Conservation (phyloP, 371 early-diverging fungal genomes). For the Syncephalastrum racemosum region DNA sequence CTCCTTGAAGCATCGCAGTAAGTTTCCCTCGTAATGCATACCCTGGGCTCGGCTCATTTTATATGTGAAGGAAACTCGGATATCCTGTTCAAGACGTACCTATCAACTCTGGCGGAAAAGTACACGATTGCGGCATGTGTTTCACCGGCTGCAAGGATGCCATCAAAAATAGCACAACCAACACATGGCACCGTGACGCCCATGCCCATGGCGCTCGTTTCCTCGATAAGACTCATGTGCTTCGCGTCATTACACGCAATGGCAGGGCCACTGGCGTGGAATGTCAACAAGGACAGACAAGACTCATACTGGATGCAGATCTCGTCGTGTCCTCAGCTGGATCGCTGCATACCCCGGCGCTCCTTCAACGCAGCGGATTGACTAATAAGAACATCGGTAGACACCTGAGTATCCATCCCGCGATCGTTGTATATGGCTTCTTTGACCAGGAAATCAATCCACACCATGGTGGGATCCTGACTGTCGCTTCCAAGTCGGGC, state of each 20-base stretch:
- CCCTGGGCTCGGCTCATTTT: slow-evolving; percentile 1
- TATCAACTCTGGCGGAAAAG: slow-evolving; percentile 56
- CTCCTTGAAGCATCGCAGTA: slow-evolving; percentile 65
- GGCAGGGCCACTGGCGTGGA: slow-evolving; percentile 55
- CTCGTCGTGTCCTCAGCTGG: slow-evolving; percentile 65
- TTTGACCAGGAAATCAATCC: slow-evolving; percentile 50
- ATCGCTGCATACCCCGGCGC: slow-evolving; percentile 61
- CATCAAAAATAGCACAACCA: slow-evolving; percentile 65
- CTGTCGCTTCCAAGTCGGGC: slow-evolving; percentile 20
- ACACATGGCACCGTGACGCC: slow-evolving; percentile 72
- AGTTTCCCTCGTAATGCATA: background rate
- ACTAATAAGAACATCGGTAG: slow-evolving; percentile 66
- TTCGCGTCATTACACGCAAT: slow-evolving; percentile 47
- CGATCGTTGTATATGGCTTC: slow-evolving; percentile 43
- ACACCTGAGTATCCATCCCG: slow-evolving; percentile 61
- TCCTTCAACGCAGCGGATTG: slow-evolving; percentile 63
- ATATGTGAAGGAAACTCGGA: slow-evolving; percentile 61
- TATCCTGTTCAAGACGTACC: slow-evolving; percentile 49
- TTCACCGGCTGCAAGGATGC: slow-evolving; percentile 67
- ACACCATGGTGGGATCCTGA: slow-evolving; percentile 61
- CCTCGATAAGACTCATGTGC: slow-evolving; percentile 55
- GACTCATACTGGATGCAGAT: slow-evolving; percentile 32
- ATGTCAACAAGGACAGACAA: slow-evolving; percentile 16
- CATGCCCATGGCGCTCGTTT: slow-evolving; percentile 56
- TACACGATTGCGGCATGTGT: slow-evolving; percentile 66